Base-by-base conservation (phyloP, 768 basidiomycete genomes). In the Termitomyces sp. region DNA sequence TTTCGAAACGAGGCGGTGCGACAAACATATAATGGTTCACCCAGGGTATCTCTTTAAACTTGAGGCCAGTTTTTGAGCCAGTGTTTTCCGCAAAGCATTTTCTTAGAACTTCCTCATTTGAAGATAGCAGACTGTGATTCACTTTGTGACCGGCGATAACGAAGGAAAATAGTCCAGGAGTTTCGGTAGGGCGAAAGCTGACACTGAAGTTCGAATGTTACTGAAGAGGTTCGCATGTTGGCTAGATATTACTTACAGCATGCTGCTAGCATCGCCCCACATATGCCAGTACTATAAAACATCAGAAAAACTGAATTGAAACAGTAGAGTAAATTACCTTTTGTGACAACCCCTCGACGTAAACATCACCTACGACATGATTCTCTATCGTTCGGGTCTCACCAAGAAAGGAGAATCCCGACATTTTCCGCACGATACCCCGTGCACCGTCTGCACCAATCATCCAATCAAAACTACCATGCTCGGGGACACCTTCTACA, bases 391-490 rank as follows among this genome's bases (percentile, higher is more conserved):
- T 63, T 34, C 73, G 63, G 1, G 77, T 77, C 62, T 79, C 77
- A 10, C 81, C 80, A 15, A 76, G 54, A 48, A 82, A 81, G 2
- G 71, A 64, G 7, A 81, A 61, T 7, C 77, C 77, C 2, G 79
- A 68, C 48, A 69, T 66, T 55, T 80, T 80, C 59, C 81, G 70
- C n/a, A 80, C 76, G 20, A 73, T 67, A 40, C 79, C 76, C 37
- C 72, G 74, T 1, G 78, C 80, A 6, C 80, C 80, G 65, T 82
- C 81, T 0, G 77, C 70, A 6, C 81, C 81, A 56, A 82, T 70
- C 58, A 81, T 69, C 70, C 73, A 81, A 9, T 72, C 72, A 49
- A 70, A 76, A 3, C 57, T 61, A 5, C 67, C 53, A 11, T 66
- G 61, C 63, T 82, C 80, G 8, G 37, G 52, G 10, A 63, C 67